Evolutionary conservation across 805 yeast genomes (phyloP).

Genomic region (Wickerhamomyces chambardii): DNA sequence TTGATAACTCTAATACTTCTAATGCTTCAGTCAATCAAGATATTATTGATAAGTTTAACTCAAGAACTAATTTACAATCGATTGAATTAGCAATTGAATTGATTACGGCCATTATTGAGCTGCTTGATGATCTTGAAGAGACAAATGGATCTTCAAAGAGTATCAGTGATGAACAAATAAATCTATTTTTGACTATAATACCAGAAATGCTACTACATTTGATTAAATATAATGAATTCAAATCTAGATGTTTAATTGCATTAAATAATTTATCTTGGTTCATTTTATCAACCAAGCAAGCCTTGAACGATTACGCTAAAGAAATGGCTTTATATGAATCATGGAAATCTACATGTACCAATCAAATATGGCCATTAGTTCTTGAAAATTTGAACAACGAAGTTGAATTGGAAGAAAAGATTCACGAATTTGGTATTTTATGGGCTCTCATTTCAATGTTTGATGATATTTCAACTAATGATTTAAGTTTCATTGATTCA

Average conservation of each 20-base stretch:
- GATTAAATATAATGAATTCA: slow-evolving; percentile 32
- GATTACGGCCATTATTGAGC: slow-evolving; percentile 66
- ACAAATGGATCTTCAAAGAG: slow-evolving; percentile 2
- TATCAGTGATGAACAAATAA: slow-evolving; percentile 6
- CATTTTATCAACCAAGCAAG: slow-evolving; percentile 18
- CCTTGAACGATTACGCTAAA: slow-evolving; percentile 1
- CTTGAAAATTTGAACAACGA: slow-evolving; percentile 11
- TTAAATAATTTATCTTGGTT: slow-evolving; percentile 71
- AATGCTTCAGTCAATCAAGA: slow-evolving; percentile 19
- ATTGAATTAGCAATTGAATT: slow-evolving; percentile 70
- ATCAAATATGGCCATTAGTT: slow-evolving; percentile 4
- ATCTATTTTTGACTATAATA: slow-evolving; percentile 12
- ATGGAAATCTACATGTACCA: slow-evolving; percentile 4
- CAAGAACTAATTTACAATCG: slow-evolving; percentile 48
- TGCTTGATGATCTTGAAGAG: slow-evolving; percentile 23
- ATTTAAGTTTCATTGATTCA: slow-evolving; percentile 15
- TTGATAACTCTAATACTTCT: slow-evolving; percentile 22
- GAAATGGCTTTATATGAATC: slow-evolving; percentile 3
- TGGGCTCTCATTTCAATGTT: slow-evolving; percentile 31
- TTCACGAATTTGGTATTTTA: slow-evolving; percentile 29
- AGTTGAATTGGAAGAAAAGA: slow-evolving; percentile 18
- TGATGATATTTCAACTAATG: slow-evolving; percentile 12
- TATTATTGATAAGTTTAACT: slow-evolving; percentile 30
- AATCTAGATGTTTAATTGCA: slow-evolving; percentile 49
- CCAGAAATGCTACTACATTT: slow-evolving; percentile 31